A percentile compares a stretch with the other conserved stretches of the same genome.
phyloP scores from a whole-genome alignment of 2,329 filamentous ascomycete species.

The Acrocalymma vagum region DNA sequence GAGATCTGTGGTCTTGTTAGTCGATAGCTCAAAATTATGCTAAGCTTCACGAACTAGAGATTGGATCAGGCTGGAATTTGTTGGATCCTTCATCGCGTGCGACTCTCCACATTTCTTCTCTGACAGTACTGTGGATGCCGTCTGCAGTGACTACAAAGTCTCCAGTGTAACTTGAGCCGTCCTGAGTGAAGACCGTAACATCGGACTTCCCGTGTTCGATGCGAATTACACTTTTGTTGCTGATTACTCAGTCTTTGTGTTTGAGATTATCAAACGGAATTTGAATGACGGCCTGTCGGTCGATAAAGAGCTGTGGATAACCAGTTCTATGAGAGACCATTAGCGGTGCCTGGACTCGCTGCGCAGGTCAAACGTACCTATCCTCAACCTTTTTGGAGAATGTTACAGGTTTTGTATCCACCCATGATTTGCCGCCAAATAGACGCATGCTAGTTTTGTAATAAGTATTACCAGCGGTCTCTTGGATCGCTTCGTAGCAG shows the following conservation, averaged over 20 bases:
- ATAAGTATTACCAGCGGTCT: neutral
- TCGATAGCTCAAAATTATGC: too few species aligned
- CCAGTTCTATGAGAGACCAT: neutral
- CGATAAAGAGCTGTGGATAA: conserved; percentile 13
- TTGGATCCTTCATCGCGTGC: conserved; percentile 4
- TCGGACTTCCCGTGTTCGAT: conserved; percentile 1
- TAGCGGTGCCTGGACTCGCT: neutral
- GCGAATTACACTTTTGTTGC: conserved; percentile 2
- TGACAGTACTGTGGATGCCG: conserved; percentile 13
- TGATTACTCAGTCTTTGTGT: conserved; percentile 14
- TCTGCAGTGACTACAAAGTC: conserved; percentile 16
- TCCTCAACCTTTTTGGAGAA: neutral
- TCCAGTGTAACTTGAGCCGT: conserved; percentile 5
- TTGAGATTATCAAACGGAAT: conserved; percentile 15
- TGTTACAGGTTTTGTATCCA: too few species aligned
- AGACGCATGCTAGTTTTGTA: too few species aligned
- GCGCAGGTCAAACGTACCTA: neutral
- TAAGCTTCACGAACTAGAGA: neutral
- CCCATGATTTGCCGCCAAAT: neutral
- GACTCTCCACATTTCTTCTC: conserved; percentile 15
- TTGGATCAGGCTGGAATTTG: neutral
- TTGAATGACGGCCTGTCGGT: conserved; percentile 13
- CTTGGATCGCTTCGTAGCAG: conserved; percentile 2
- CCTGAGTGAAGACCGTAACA: conserved; percentile 7
- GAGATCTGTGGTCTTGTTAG: neutral